Evolutionary conservation across 164 flowering plant species (phyloP).

Genomic region (Houttuynia cordata): DNA sequence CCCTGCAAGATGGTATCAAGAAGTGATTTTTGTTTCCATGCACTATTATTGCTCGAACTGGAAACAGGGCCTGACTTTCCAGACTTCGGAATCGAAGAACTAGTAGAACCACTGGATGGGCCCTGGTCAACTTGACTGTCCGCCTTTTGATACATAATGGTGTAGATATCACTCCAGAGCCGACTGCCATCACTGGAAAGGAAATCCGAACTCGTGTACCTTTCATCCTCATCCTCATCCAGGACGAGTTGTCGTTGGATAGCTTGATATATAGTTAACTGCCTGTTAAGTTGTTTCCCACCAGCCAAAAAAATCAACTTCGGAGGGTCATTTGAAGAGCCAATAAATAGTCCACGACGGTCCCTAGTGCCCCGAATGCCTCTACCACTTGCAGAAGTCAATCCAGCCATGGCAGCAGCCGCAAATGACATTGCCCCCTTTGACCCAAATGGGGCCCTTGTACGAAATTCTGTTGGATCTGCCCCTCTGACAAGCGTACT

Average conservation of each 20-base stretch:
- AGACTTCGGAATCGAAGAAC: conserved; percentile 41
- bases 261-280: conserved; percentile 88
- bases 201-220: conserved; percentile 51
- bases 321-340: conserved; percentile 59
- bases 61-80: conserved; percentile 39
- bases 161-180: conserved; percentile 78
- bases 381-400: conserved; percentile 66
- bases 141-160: conserved; percentile 76
- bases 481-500: conserved; percentile 38
- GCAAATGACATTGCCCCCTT: conserved; percentile 94
- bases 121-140: conserved; percentile 51
- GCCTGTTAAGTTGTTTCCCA: conserved; percentile 78
- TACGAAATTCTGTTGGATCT: conserved; percentile 48
- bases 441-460: conserved; percentile 55
- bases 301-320: conserved; percentile 70
- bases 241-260: conserved; percentile 80
- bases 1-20: conserved; percentile 87
- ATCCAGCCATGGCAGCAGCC: conserved; percentile 97
- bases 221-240: conserved; percentile 84
- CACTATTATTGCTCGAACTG: conserved; percentile 31
- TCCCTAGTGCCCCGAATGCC: conserved; percentile 76
- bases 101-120: conserved; percentile 32
- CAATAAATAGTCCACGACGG: conserved; percentile 56
- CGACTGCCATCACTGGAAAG: conserved; percentile 77
- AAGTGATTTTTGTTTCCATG: conserved; percentile 48